Percentiles rank a stretch among this genome's conserved stretches.
These are phyloP conservation scores for Podaxis rugospora DNA, from an alignment of 768 basidiomycete genomes.

Conservation along the genomic window DNA sequence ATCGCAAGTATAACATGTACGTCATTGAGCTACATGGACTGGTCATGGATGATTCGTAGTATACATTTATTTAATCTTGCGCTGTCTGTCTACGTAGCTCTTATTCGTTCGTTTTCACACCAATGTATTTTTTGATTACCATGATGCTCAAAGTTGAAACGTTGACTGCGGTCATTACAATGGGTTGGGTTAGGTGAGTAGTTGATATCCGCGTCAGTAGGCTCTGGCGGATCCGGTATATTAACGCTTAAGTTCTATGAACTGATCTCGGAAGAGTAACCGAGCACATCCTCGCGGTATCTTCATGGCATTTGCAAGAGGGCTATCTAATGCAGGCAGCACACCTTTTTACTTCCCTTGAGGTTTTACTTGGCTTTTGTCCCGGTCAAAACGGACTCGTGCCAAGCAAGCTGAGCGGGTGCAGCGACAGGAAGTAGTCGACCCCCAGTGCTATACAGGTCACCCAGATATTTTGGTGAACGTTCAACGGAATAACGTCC, in stretches of 20 bases:
- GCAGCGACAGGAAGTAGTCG: constrained; percentile 25
- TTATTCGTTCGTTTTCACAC: neutral
- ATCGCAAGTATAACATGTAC: constrained; percentile 82
- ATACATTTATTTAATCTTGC: constrained; percentile 6
- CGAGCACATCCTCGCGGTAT: neutral
- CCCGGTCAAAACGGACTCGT: constrained; percentile 14
- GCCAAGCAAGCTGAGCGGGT: constrained; percentile 30
- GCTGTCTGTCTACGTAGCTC: neutral
- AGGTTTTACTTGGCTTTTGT: constrained; percentile 2
- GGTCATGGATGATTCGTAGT: constrained; percentile 45
- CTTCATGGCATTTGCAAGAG: neutral
- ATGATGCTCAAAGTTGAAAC: neutral
- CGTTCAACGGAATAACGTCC: constrained; percentile 26
- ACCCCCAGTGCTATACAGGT: constrained; percentile 18
- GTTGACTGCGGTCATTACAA: neutral
- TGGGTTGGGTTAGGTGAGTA: neutral
- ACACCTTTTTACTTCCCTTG: neutral
- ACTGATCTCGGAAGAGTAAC: neutral
- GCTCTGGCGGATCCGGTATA: neutral
- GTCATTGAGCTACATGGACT: constrained; percentile 86
- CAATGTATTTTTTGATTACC: neutral
- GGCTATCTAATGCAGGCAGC: neutral
- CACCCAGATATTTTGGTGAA: constrained; percentile 25
- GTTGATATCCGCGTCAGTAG: neutral
- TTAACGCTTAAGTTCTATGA: neutral